Evolutionary conservation across 1,284 basidiomycete species (phyloP).

Genomic region (Cutaneotrichosporon mucoides): DNA sequence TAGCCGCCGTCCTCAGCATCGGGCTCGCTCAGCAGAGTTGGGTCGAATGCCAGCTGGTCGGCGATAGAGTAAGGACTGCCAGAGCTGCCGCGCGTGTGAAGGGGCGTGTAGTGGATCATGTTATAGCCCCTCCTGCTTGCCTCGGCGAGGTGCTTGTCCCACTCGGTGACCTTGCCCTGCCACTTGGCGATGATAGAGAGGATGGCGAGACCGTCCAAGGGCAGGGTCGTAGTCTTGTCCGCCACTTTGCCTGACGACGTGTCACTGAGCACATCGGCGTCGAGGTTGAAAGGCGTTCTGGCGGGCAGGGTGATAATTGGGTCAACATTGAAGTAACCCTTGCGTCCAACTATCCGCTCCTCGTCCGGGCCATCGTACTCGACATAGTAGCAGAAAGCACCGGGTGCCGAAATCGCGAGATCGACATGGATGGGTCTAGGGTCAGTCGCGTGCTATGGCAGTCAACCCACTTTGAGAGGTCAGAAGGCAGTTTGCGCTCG

Average conservation of each 20-base stretch:
- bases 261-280: constrained; percentile 49
- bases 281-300: constrained; percentile 59
- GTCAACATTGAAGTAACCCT: constrained; percentile 94
- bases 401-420: constrained; percentile 88
- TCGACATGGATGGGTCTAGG: constrained; percentile 83
- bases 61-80: constrained; percentile 87
- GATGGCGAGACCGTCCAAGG: constrained; percentile 78
- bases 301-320: constrained; percentile 72
- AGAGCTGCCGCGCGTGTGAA: constrained; percentile 82
- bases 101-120: constrained; percentile 90
- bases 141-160: constrained; percentile 74
- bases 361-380: constrained; percentile 66
- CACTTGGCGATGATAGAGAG: constrained; percentile 90
- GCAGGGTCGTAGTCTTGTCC: constrained; percentile 50
- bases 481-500: constrained; percentile 56
- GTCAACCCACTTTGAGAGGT: constrained; percentile 56
- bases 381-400: constrained; percentile 88
- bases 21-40: constrained; percentile 60
- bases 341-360: constrained; percentile 64
- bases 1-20: constrained; percentile 55
- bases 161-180: constrained; percentile 79
- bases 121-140: constrained; percentile 86
- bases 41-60: constrained; percentile 77
- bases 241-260: constrained; percentile 55
- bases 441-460: background rate